These are phyloP conservation scores for Aureobasidium sp. DNA, from an alignment of 2,329 filamentous ascomycete genomes.

Conservation along the genomic window DNA sequence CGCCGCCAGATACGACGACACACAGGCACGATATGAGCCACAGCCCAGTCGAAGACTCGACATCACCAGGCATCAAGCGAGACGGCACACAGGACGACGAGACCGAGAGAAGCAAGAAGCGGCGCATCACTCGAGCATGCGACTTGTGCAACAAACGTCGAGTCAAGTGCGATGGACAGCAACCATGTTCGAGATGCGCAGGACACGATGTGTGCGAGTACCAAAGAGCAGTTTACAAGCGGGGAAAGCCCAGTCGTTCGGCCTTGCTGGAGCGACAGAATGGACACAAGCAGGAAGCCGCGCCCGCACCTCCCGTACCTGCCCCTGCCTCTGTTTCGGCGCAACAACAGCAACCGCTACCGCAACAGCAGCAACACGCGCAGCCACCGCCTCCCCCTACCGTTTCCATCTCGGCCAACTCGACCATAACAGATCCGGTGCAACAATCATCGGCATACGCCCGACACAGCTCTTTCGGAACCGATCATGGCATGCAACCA, in stretches of 20 bases:
- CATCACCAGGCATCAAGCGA: conserved; percentile 7
- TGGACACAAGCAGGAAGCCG: conserved; percentile 14
- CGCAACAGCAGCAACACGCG: background rate
- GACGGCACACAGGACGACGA: conserved; percentile 4
- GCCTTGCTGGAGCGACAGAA: conserved; percentile 13
- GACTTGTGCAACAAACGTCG: conserved; percentile 16
- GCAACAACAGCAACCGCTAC: background rate
- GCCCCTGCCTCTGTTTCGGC: background rate
- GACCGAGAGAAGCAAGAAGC: conserved; percentile 8
- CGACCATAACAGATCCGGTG: background rate
- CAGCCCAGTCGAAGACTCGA: conserved; percentile 7
- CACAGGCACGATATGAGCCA: background rate
- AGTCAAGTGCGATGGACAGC: conserved; percentile 13
- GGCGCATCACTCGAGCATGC: conserved; percentile 14
- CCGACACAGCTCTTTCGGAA: conserved; percentile 10
- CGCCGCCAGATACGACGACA: background rate
- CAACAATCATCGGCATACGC: background rate
- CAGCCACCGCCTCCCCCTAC: background rate
- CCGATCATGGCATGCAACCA: conserved; percentile 2
- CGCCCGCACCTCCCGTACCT: conserved; percentile 1
- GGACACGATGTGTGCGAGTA: conserved; percentile 15
- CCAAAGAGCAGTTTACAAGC: conserved; percentile 13
- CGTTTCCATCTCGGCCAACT: background rate
- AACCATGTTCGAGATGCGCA: conserved; percentile 13
- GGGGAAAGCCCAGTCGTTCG: conserved; percentile 15